phyloP scores from a whole-genome alignment of 2,329 filamentous ascomycete genomes.

The Fusarium fujikuroi region DNA sequence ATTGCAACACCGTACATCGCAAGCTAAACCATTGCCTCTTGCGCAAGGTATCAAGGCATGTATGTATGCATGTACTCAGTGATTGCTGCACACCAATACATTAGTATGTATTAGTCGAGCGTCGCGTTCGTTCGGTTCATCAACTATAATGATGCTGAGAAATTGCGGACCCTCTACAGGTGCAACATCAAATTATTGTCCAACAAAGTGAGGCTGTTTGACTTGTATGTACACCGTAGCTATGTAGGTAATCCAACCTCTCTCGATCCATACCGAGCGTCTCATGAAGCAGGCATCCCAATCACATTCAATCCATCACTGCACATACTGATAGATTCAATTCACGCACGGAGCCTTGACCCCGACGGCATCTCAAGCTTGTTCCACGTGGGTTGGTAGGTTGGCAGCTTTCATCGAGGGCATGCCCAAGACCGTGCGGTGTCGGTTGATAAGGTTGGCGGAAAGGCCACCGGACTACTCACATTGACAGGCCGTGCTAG shows the following conservation, averaged over 20 bases:
- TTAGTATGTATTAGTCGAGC: neutral
- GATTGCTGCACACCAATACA: slow-evolving; percentile 12
- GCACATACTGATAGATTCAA: neutral
- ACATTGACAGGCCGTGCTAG: neutral
- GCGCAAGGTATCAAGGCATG: neutral
- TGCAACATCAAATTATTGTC: slow-evolving; percentile 1
- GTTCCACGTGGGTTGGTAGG: slow-evolving; percentile 26
- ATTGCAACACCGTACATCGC: neutral
- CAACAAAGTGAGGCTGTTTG: slow-evolving; percentile 15
- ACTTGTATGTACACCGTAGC: neutral
- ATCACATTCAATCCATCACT: neutral
- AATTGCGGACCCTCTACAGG: slow-evolving; percentile 9
- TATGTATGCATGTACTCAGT: neutral
- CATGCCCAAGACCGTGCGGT: slow-evolving; percentile 33
- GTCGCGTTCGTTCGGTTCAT: slow-evolving; percentile 2
- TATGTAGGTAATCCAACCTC: neutral
- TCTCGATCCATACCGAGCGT: neutral
- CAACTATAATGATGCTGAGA: neutral
- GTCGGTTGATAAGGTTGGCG: slow-evolving; percentile 18
- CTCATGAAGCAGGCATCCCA: neutral
- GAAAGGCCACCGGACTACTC: neutral
- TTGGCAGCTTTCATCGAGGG: slow-evolving; percentile 18
- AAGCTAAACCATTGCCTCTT: slow-evolving; percentile 29
- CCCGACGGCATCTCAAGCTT: slow-evolving; percentile 19
- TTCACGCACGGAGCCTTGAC: slow-evolving; percentile 19